phyloP scores from a whole-genome alignment of 495 filamentous ascomycete genomes.

The Trichocladium antarcticum region DNA sequence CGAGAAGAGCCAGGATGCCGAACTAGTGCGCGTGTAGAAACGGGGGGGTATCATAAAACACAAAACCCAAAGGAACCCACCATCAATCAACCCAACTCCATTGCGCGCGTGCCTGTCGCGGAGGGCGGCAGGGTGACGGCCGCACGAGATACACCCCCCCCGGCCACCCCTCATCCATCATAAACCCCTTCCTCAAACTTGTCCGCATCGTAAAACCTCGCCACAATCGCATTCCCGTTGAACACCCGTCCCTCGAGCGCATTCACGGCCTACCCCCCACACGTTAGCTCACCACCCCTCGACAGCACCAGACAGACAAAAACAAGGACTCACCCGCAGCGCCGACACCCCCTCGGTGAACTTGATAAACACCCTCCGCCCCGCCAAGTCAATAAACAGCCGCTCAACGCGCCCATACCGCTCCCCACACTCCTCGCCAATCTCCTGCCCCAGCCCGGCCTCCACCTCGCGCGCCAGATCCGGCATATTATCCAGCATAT shows the following conservation, averaged over 20 bases:
- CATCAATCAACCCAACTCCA: no score
- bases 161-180: constrained; percentile 18
- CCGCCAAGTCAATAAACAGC: constrained; percentile 55
- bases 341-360: constrained; percentile 75
- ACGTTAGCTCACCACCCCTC: no score
- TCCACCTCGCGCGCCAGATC: constrained; percentile 55
- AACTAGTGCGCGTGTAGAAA: no score
- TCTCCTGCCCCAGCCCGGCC: constrained; percentile 77
- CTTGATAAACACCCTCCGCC: constrained; percentile 69
- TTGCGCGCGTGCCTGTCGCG: no score
- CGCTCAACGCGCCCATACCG: constrained; percentile 86
- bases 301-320: no score
- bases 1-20: no score
- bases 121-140: no score
- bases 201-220: constrained; percentile 67
- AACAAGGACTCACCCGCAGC: constrained; percentile 51
- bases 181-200: constrained; percentile 70
- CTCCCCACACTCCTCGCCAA: constrained; percentile 80
- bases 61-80: no score
- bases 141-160: no score
- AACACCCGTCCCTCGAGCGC: constrained; percentile 74
- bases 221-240: constrained; percentile 69
- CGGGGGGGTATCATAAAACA: no score
- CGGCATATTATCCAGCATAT: constrained; percentile 71
- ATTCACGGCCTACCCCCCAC: constrained; percentile 59